These are phyloP conservation scores for Leptosphaerulina australis DNA, from an alignment of 2,329 filamentous ascomycete genomes.

Conservation along the genomic window DNA sequence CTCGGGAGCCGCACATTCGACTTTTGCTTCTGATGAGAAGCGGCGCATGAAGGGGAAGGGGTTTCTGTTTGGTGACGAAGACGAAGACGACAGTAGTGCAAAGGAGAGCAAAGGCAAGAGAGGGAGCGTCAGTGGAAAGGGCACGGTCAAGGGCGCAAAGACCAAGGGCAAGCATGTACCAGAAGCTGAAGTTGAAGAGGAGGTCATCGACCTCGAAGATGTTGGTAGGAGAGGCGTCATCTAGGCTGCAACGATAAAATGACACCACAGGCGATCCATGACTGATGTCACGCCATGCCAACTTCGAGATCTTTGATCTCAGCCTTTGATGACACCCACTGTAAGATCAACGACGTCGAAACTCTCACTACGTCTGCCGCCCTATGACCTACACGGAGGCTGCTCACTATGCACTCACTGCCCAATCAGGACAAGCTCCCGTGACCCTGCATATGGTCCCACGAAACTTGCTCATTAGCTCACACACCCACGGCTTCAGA, in stretches of 20 bases:
- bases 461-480: conserved; percentile 36
- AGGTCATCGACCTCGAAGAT: conserved; percentile 47
- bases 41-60: conserved; percentile 46
- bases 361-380: neutral
- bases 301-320: conserved; percentile 1
- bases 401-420: conserved; percentile 16
- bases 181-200: conserved; percentile 42
- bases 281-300: conserved; percentile 1
- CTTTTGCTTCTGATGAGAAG: conserved; percentile 46
- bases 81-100: conserved; percentile 36
- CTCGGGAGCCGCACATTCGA: conserved; percentile 41
- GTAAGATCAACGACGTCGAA: neutral
- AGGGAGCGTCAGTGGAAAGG: conserved; percentile 31
- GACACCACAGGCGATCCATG: neutral
- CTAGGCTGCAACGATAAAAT: conserved; percentile 11
- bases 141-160: conserved; percentile 22
- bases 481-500: conserved; percentile 17
- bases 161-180: conserved; percentile 31
- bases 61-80: conserved; percentile 51
- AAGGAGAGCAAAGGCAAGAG: conserved; percentile 29
- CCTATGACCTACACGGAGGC: conserved; percentile 11
- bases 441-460: conserved; percentile 22
- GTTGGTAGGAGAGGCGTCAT: conserved; percentile 42
- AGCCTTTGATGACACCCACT: conserved; percentile 1
- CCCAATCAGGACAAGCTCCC: conserved; percentile 11